These are phyloP conservation scores for Triglochin maritima DNA, from an alignment of 106 monocot species.

Conservation along the genomic window DNA sequence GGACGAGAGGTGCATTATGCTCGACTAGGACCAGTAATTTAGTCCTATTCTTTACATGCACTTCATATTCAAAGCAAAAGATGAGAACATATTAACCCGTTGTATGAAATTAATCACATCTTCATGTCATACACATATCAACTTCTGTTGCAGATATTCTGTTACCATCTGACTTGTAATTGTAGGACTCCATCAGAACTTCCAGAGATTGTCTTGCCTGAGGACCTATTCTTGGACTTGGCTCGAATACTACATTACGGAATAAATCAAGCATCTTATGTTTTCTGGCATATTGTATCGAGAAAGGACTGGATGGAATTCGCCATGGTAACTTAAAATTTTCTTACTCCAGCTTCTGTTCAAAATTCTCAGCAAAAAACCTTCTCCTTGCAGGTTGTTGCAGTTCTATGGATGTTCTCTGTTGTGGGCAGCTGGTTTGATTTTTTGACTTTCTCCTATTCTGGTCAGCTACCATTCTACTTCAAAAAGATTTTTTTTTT, in stretches of 20 bases:
- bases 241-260: constrained; percentile 22
- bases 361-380: neutral
- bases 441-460: constrained; percentile 26
- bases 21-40: no score
- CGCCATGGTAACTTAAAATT: constrained; percentile 3
- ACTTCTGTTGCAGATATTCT: no score
- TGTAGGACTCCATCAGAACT: neutral
- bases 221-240: constrained; percentile 29
- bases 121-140: no score
- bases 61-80: no score
- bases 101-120: no score
- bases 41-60: no score
- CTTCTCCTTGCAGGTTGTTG: constrained; percentile 12
- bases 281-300: constrained; percentile 31
- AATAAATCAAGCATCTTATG: constrained; percentile 37
- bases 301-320: constrained; percentile 37
- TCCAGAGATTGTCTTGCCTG: constrained; percentile 40
- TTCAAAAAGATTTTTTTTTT: neutral
- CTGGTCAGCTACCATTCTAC: constrained; percentile 15
- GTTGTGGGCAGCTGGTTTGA: constrained; percentile 22
- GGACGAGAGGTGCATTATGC: no score
- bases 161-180: no score
- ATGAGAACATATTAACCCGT: no score
- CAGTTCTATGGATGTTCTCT: constrained; percentile 20
- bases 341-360: neutral